Evolutionary conservation across 805 yeast species (phyloP), one percentile per base, ranked within the genome.

Genomic region (Yarrowia hollandica): DNA sequence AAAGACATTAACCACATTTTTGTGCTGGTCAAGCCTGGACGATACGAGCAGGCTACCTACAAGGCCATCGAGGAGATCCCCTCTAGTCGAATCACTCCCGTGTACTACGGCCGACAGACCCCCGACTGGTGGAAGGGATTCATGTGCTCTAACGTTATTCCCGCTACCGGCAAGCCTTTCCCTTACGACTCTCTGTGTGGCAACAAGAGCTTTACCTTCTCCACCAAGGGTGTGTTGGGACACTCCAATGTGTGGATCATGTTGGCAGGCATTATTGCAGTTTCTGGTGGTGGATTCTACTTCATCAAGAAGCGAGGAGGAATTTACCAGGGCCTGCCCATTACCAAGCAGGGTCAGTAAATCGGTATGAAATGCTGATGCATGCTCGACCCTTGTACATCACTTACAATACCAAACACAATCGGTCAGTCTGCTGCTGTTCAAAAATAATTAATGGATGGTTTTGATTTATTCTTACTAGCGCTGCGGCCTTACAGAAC

Each of bases 101-200:
- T 52, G 1, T 35, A 35, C 44, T 52, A 37, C 25, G 58, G 19
- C 7, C 12, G 26, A 10, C 21, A 52, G 26, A 35, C 58, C 8
- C n/a, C 42, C 7, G 44, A 52, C 21, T 52, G 58, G 58, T 52
- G 58, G 58, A 52, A 52, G 58, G 58, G 58, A 3, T 52, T 52
- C 58, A 52, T 52, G 58, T 52, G 58, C 26, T 52, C 58, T 26
- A 52, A 52, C 21, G 58, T 37, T 12, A 52, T 52, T 12, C 58
- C 58, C 12, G 58, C 58, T 5, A 52, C 58, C n/a, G 58, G 58
- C 18, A 52, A 52, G 44, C 58, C 58, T 15, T 52, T 35, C 44
- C 44, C 58, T 12, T 52, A 52, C 26, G 58, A 52, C 21, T 23
- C 44, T 12, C 44, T 52, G 14, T 52, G 58, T n/a, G 58, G 58